Conservation (phyloP, 129 eudicot genomes). For the Rutidosis leptorrhynchoides region DNA sequence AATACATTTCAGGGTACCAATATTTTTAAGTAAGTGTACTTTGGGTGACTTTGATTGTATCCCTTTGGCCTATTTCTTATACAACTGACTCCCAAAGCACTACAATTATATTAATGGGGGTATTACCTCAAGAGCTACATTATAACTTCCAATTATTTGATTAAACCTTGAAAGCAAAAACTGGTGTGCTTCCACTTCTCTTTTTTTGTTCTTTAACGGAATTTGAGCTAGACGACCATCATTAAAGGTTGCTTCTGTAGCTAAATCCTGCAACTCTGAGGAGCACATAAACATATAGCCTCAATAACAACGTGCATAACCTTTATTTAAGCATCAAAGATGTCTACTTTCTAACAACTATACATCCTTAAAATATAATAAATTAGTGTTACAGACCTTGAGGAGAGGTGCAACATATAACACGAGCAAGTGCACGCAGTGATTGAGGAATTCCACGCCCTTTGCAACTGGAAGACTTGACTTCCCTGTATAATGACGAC, state of each 20-base stretch:
- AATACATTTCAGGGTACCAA: not conserved
- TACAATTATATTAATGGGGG: not conserved
- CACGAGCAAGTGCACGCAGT: slow-evolving; percentile 84
- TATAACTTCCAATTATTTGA: slow-evolving; percentile 39
- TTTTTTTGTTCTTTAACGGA: slow-evolving; percentile 52
- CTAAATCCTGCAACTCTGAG: slow-evolving; percentile 66
- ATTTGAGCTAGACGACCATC: slow-evolving; percentile 77
- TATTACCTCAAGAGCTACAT: slow-evolving; percentile 45
- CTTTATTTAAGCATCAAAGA: not conserved
- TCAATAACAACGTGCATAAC: not conserved
- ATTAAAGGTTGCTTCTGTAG: slow-evolving; percentile 46
- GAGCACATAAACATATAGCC: not conserved
- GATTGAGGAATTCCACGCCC: slow-evolving; percentile 94
- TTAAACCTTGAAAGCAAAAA: slow-evolving; percentile 40
- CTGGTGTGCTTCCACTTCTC: slow-evolving; percentile 68
- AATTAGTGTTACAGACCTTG: slow-evolving; percentile 42
- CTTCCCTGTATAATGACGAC: slow-evolving; percentile 47
- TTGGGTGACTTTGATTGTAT: not conserved
- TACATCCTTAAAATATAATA: not conserved
- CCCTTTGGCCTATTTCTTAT: not conserved
- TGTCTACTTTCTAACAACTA: slow-evolving; percentile 10
- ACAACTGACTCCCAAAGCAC: not conserved
- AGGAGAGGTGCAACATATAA: slow-evolving; percentile 53
- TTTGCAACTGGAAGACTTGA: slow-evolving; percentile 44
- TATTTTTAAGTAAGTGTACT: not conserved